These are phyloP conservation scores for Aethionema arabicum DNA, from an alignment of 345 rosid species.

Conservation along the genomic window DNA sequence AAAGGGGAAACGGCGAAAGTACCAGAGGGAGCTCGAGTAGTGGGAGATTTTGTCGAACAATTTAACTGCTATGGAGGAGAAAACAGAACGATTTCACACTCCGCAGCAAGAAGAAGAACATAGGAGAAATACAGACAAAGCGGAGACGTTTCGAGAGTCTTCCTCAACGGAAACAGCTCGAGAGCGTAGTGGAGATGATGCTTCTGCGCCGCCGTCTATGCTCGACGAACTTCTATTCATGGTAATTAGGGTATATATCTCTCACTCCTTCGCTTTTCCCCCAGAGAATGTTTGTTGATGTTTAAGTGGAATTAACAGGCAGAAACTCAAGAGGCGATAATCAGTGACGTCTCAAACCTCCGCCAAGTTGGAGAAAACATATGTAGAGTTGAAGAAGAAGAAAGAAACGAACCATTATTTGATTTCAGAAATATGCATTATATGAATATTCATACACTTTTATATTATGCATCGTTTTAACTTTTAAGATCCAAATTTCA, in stretches of 20 bases:
- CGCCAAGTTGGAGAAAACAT: conserved; percentile 68
- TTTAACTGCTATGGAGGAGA: conserved; percentile 53
- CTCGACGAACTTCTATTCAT: conserved; percentile 55
- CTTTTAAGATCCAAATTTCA: too few species aligned
- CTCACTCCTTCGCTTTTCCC: neutral
- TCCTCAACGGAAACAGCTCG: conserved; percentile 2
- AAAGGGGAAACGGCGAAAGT: too few species aligned
- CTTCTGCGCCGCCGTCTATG: conserved; percentile 29
- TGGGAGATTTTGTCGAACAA: conserved; percentile 68
- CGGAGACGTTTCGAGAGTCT: conserved; percentile 22
- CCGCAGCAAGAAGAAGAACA: conserved; percentile 18
- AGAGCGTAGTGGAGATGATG: conserved; percentile 18
- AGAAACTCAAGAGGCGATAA: conserved; percentile 60
- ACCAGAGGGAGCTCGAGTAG: conserved; percentile 54
- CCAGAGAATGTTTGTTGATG: neutral
- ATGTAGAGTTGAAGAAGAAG: conserved; percentile 52
- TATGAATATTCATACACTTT: too few species aligned
- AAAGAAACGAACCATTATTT: conserved; percentile 39
- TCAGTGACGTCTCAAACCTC: conserved; percentile 48
- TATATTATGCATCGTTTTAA: too few species aligned
- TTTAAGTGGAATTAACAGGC: conserved; percentile 41
- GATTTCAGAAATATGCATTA: too few species aligned
- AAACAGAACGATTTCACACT: conserved; percentile 34
- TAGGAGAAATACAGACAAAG: conserved; percentile 22
- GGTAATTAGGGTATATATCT: conserved; percentile 49